Base-by-base conservation (phyloP, 345 rosid species). In the Linum usitatissimum region DNA sequence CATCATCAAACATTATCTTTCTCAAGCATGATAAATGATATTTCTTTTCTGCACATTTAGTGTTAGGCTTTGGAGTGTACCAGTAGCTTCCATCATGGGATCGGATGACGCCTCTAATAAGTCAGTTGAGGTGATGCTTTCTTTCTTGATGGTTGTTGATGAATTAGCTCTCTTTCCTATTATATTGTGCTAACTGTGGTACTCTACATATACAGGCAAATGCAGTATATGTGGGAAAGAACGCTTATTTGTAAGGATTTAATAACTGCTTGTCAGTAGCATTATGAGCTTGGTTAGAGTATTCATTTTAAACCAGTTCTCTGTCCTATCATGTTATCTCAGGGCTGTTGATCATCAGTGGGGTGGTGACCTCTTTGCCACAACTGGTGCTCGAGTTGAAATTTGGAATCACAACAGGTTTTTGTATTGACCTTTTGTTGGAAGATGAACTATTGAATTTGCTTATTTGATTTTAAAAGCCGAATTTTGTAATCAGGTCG, bases 271-370 rank as follows among this genome's bases (percentile, higher is more conserved):
- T 34, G 28, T 8, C 28, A 61, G 48, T 56, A 20, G 21, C 62
- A 64, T 15, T 6, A 30, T 20, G 45, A 45, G 31, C 10, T 30
- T 10, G 38, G 36, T 30, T 23, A 64, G n/a, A 14, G 53, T 13
- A 18, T 19, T 6, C 17, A 23, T 57, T 55, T 17, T 53, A 30
- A 49, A 53, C 42, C 42, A 18, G 18, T 15, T 30, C 28, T 59
- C 45, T 28, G 34, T 39, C 55, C 53, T 10, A 30, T 56, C 69
- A 28, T 70, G 51, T 56, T 17, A 12, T 8, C 66, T 6, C 71
- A 93, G 99, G 88, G 97, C 85, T 55, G 92, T 88, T 71, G 97
- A 93, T 80, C 96, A 93, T 79, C 96, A 90, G 64, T 86, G 87
- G 92, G 81, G 82, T 48, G 83, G 96, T 59, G 95, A 93, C 17